Evolutionary conservation across 2,329 filamentous ascomycete species (phyloP).

Genomic region (Trichoderma citrinoviride): DNA sequence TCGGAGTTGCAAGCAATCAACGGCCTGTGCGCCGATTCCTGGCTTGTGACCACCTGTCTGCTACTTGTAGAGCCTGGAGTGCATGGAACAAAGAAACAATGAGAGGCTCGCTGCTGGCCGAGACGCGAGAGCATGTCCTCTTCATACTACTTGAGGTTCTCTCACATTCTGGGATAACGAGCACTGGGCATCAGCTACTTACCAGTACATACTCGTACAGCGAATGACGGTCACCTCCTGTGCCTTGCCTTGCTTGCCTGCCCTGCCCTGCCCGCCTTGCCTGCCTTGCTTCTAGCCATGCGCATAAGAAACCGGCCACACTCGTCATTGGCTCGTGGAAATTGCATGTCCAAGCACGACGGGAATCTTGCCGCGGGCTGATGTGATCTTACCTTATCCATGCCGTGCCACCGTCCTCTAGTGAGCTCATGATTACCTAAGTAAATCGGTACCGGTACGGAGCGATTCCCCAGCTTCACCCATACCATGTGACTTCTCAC

Average conservation of each 20-base stretch:
- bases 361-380: neutral
- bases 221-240: too few species aligned
- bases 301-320: neutral
- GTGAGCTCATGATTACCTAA: constrained; percentile 16
- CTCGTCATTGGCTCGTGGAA: constrained; percentile 13
- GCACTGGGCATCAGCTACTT: too few species aligned
- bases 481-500: constrained; percentile 25
- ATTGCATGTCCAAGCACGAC: constrained; percentile 12
- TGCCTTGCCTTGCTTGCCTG: too few species aligned
- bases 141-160: too few species aligned
- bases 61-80: neutral
- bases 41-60: neutral
- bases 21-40: neutral
- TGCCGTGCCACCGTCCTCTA: neutral
- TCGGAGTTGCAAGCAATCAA: neutral
- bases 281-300: neutral
- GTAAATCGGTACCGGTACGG: neutral
- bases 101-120: too few species aligned
- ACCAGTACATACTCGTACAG: too few species aligned
- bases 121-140: too few species aligned
- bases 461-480: neutral
- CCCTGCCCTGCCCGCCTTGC: neutral
- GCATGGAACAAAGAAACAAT: too few species aligned
- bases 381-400: neutral
- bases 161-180: too few species aligned